Conservation (phyloP, 2,329 filamentous ascomycete genomes). For the Apiospora marii region DNA sequence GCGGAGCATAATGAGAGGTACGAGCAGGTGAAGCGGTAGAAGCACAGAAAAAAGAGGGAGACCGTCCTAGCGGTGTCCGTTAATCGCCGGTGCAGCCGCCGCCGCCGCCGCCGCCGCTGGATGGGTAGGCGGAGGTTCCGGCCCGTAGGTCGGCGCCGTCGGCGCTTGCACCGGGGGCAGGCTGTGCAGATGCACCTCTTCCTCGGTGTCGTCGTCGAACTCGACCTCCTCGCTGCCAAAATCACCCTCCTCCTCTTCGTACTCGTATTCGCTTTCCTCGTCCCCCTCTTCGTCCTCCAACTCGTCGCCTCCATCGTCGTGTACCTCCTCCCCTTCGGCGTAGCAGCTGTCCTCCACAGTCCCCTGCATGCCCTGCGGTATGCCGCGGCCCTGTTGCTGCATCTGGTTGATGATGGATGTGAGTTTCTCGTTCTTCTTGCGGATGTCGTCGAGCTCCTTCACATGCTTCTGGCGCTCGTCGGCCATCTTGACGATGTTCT, state of each 20-base stretch:
- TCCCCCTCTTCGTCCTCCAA: slow-evolving; percentile 69
- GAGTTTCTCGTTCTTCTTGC: slow-evolving; percentile 87
- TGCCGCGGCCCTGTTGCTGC: slow-evolving; percentile 90
- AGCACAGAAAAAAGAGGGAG: not conserved
- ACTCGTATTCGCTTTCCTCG: slow-evolving; percentile 68
- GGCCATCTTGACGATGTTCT: slow-evolving; percentile 96
- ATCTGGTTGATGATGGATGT: slow-evolving; percentile 95
- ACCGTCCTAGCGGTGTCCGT: slow-evolving; percentile 29
- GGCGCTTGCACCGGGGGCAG: slow-evolving; percentile 16
- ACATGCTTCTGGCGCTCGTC: slow-evolving; percentile 84
- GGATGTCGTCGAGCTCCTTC: slow-evolving; percentile 79
- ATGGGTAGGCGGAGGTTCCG: slow-evolving; percentile 25
- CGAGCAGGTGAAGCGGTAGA: not conserved
- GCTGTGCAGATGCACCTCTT: slow-evolving; percentile 3
- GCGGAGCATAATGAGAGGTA: not conserved
- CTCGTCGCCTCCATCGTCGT: slow-evolving; percentile 67
- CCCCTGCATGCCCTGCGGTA: slow-evolving; percentile 68
- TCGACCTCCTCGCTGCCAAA: slow-evolving; percentile 9
- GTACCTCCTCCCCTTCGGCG: slow-evolving; percentile 63
- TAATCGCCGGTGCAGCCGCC: slow-evolving; percentile 23
- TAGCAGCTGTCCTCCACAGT: slow-evolving; percentile 67
- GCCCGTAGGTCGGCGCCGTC: slow-evolving; percentile 25
- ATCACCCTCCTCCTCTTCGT: slow-evolving; percentile 69
- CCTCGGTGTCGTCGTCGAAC: slow-evolving; percentile 5
- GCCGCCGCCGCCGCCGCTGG: slow-evolving; percentile 6